phyloP scores from a whole-genome alignment of 768 basidiomycete species.

The Guyanaporus albipodus region DNA sequence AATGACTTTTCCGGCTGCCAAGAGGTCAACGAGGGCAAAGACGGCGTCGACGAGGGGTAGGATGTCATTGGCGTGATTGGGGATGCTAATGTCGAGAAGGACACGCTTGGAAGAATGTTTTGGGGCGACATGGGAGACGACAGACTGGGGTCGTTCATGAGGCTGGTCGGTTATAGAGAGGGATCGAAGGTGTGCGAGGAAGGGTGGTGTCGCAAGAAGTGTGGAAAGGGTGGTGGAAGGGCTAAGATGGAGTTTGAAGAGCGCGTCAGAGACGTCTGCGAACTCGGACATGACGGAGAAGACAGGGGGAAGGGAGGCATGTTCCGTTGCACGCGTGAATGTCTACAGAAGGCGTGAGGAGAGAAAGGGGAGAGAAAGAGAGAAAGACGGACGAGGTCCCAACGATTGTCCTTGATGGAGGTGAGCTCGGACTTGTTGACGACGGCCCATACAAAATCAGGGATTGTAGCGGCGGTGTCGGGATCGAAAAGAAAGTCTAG shows the following conservation, averaged over 20 bases:
- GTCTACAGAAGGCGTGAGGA: constrained; percentile 45
- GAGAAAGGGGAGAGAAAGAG: background rate
- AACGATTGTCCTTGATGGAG: constrained; percentile 64
- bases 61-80: constrained; percentile 45
- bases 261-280: constrained; percentile 76
- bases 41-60: constrained; percentile 55
- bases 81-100: constrained; percentile 60
- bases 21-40: constrained; percentile 73
- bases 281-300: constrained; percentile 84
- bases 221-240: constrained; percentile 48
- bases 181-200: constrained; percentile 77
- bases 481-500: constrained; percentile 74
- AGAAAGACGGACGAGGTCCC: constrained; percentile 74
- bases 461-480: constrained; percentile 34
- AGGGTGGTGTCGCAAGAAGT: constrained; percentile 59
- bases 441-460: constrained; percentile 80
- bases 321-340: constrained; percentile 76
- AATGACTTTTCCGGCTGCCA: constrained; percentile 44
- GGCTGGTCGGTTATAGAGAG: constrained; percentile 90
- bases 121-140: constrained; percentile 42
- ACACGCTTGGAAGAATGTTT: constrained; percentile 62
- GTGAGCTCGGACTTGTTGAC: constrained; percentile 77
- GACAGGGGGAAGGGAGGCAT: constrained; percentile 51
- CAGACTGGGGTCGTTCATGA: constrained; percentile 55
- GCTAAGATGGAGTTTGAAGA: constrained; percentile 50